These are phyloP conservation scores for Psilocybe tampanensis DNA, from an alignment of 768 basidiomycete species.

Conservation along the genomic window DNA sequence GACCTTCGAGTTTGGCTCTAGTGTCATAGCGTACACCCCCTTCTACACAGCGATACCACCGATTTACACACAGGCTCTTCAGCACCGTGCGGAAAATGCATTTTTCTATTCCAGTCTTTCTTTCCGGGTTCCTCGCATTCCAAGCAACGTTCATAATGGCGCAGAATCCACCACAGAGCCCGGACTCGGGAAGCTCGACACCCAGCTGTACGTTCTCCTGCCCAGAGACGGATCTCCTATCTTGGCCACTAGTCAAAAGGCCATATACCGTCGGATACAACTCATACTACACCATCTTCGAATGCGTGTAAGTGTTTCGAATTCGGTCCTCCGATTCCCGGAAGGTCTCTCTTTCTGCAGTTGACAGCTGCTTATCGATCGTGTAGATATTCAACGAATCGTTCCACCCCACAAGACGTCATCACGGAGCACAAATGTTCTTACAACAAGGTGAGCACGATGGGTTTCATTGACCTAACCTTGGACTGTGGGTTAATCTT, in stretches of 20 bases:
- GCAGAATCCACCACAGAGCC: background rate
- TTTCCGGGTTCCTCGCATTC: background rate
- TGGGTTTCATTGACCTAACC: background rate
- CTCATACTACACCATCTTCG: conserved; percentile 4
- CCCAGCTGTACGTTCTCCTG: background rate
- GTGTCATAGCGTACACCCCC: background rate
- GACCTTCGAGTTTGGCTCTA: background rate
- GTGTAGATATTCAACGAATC: background rate
- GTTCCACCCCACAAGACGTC: background rate
- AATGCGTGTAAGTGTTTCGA: background rate
- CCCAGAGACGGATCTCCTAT: background rate
- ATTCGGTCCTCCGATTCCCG: background rate
- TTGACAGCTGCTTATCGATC: background rate
- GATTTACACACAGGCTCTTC: background rate
- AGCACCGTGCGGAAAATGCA: background rate
- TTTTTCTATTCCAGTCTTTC: background rate
- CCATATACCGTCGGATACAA: background rate
- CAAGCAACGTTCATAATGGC: background rate
- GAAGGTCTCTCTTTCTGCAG: background rate
- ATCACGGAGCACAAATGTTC: conserved; percentile 10
- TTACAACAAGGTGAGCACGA: conserved; percentile 17
- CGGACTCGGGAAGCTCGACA: background rate
- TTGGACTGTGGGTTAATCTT: background rate
- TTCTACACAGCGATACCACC: background rate
- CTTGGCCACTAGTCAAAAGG: background rate